phyloP scores from a whole-genome alignment of 2,329 filamentous ascomycete species.

The Aspergillus flavus region DNA sequence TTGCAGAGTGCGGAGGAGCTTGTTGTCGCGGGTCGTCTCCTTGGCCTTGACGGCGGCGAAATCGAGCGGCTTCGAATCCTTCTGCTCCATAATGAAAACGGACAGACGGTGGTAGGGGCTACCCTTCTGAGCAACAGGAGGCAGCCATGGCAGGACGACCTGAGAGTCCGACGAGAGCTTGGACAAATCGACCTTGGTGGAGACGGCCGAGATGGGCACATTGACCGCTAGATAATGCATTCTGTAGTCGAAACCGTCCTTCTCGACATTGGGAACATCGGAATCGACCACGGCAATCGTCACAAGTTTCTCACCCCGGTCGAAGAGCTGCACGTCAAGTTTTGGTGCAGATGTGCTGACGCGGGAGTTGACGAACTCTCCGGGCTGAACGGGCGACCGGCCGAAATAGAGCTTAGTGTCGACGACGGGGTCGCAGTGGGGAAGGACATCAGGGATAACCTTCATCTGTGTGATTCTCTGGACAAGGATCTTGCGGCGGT shows the following conservation, averaged over 20 bases:
- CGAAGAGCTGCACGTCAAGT: conserved; percentile 82
- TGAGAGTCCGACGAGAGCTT: conserved; percentile 63
- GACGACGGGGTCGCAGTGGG: conserved; percentile 73
- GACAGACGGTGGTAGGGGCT: conserved; percentile 87
- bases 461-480: conserved; percentile 87
- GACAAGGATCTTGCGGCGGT: conserved; percentile 75
- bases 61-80: conserved; percentile 62
- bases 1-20: conserved; percentile 74
- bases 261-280: conserved; percentile 80
- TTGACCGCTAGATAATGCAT: conserved; percentile 87
- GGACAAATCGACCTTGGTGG: conserved; percentile 66
- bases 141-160: conserved; percentile 77
- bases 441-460: conserved; percentile 84
- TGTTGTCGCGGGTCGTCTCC: conserved; percentile 62
- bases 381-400: conserved; percentile 69
- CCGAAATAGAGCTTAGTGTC: conserved; percentile 84
- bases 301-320: conserved; percentile 77
- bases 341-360: conserved; percentile 74
- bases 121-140: conserved; percentile 86
- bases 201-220: conserved; percentile 64
- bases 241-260: conserved; percentile 74
- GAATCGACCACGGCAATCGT: conserved; percentile 85
- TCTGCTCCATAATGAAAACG: conserved; percentile 81
- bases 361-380: conserved; percentile 74
- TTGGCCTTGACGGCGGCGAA: conserved; percentile 57